These are phyloP conservation scores for Ramularia collo-cygni DNA, from an alignment of 2,329 filamentous ascomycete species.

Conservation along the genomic window DNA sequence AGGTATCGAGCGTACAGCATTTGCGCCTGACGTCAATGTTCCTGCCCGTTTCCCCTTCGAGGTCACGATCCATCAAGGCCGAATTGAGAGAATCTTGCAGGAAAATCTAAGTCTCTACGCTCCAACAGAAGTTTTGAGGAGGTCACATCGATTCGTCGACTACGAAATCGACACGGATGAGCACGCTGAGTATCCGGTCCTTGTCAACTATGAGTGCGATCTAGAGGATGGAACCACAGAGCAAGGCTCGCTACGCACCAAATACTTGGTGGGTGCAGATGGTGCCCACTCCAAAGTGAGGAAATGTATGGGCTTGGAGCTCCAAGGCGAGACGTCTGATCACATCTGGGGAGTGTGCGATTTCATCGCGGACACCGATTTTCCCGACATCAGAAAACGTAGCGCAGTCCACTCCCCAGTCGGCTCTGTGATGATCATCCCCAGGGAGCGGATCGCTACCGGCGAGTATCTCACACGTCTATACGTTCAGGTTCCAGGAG, in stretches of 20 bases:
- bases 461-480: constrained; percentile 21
- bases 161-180: constrained; percentile 10
- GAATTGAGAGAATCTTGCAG: constrained; percentile 52
- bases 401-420: constrained; percentile 64
- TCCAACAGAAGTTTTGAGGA: no score
- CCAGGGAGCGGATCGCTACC: constrained; percentile 54
- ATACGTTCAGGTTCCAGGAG: constrained; percentile 26
- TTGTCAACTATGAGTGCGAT: no score
- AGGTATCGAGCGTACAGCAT: no score
- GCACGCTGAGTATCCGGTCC: constrained; percentile 45
- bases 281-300: constrained; percentile 66
- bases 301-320: constrained; percentile 32
- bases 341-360: constrained; percentile 28
- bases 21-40: no score
- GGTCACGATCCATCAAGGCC: constrained; percentile 67
- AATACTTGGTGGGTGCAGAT: constrained; percentile 66
- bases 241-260: no score
- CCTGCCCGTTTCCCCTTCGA: no score
- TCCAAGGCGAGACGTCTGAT: constrained; percentile 25
- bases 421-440: constrained; percentile 72
- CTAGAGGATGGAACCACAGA: no score
- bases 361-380: constrained; percentile 24
- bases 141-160: no score
- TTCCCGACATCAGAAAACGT: constrained; percentile 66
- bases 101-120: constrained; percentile 13